Evolutionary conservation across 2,329 filamentous ascomycete species (phyloP).

Genomic region (Fusarium xylarioides): DNA sequence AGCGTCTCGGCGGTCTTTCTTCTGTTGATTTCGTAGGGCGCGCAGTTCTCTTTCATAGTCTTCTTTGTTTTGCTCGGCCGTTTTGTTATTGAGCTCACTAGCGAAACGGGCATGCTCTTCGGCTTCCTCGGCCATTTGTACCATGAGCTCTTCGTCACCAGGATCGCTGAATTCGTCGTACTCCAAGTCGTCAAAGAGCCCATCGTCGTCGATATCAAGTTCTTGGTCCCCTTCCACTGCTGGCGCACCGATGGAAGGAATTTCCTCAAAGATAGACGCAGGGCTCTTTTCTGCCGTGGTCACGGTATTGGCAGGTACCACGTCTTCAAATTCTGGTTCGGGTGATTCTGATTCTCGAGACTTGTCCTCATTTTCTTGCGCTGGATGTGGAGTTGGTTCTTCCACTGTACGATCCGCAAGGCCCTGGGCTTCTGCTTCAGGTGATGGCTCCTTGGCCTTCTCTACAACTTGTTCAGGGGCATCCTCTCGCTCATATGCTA

Average conservation of each 20-base stretch:
- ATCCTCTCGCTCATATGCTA: background rate
- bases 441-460: background rate
- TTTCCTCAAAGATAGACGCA: constrained; percentile 27
- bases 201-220: constrained; percentile 49
- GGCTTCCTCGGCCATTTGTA: constrained; percentile 86
- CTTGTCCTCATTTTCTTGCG: constrained; percentile 30
- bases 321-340: constrained; percentile 50
- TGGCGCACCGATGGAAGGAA: background rate
- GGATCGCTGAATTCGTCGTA: constrained; percentile 83
- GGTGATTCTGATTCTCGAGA: constrained; percentile 46
- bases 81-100: constrained; percentile 82
- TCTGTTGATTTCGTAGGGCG: constrained; percentile 90
- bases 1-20: constrained; percentile 93
- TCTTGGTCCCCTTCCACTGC: background rate
- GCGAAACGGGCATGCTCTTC: constrained; percentile 96
- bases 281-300: constrained; percentile 13
- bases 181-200: constrained; percentile 66
- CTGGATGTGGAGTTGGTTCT: background rate
- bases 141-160: constrained; percentile 89
- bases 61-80: constrained; percentile 73
- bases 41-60: constrained; percentile 90
- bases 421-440: background rate
- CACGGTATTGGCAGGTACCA: constrained; percentile 40
- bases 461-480: background rate
- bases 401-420: background rate